Base-by-base conservation (phyloP, 2,329 filamentous ascomycete species). In the Ophiocordyceps camponoti-saundersi region DNA sequence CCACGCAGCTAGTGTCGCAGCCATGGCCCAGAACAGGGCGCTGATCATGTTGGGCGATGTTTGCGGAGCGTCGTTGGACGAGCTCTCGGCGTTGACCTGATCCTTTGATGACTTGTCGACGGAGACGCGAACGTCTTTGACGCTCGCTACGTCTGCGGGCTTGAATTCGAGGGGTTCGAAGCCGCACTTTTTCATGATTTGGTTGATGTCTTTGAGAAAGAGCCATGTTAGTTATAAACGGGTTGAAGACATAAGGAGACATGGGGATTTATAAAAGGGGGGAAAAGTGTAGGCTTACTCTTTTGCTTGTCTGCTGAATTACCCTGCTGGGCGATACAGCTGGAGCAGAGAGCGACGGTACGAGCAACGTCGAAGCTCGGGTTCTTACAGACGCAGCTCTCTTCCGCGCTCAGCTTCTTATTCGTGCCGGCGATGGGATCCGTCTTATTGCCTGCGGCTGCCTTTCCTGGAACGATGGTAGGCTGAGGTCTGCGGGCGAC, bases 311-410 rank as follows among this genome's bases (percentile, higher is more conserved):
- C 32, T 4, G 32, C 5, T 5, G 11, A 13, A 16, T 16, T 34
- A 0, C 58, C 59, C 18, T 57, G 53, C 48, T 59, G 52, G 6
- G 52, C 47, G 34, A 68, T 62, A 48, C 65, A 68, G 46, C 63
- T 62, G 18, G 64, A 56, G 40, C 65, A 68, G 10, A 66, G 51
- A 1, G 57, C 63, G 6, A 62, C 60, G n/a, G 68, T 51, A 36
- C 54, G 50, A 32, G 59, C 55, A 13, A 68, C 65, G 43, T 68
- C 56, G 46, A 68, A 67, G 51, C 65, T 67, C 46, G 55, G 52
- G 46, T 67, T 66, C 8, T 50, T 45, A 45, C 65, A 68, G 4
- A 65, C 60, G 46, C 65, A 68, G 15, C 57, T 50, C 46, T 56
- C 53, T 48, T 68, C 65, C 1, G 56, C 56, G 16, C 54, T 53